Evolutionary conservation across 768 basidiomycete genomes (phyloP), one percentile per base, ranked within the genome.

Genomic region (Mycena filopes): DNA sequence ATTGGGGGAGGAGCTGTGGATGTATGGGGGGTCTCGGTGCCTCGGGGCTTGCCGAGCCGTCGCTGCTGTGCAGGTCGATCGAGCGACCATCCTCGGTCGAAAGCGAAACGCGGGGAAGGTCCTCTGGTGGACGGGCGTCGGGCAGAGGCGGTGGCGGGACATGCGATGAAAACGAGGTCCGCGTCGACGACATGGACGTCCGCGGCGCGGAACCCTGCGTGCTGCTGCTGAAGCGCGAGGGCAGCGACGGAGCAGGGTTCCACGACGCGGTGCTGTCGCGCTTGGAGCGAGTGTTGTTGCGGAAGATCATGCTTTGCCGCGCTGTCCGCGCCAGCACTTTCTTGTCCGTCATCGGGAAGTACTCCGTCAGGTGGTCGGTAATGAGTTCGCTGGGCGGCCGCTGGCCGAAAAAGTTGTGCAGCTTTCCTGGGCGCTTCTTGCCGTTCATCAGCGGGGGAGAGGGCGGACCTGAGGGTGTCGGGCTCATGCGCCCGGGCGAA

Each of bases 381-480:
- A 99, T 99, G 67, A 99, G 88, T 77, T 99, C 98, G 79, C 93
- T 95, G 0, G 98, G 96, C 0, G 98, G 98, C 42, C 98, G 92
- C 73, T 98, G 98, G 18, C 97, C 98, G 71, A 98, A 97, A 83
- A 99, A 99, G 82, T 95, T 96, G 77, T 93, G 93, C 49, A 96
- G 76, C 73, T 94, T 96, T 23, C 87, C 86, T 4, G 89, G 86
- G 11, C 83, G 80, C 70, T 86, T 86, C 46, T 78, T 79, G 40
- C 75, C 78, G 63, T 72, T 75, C n/a, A 78, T 71, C 43, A 60
- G 28, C 18, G 65, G 65, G 23, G 65, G 65, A 8, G 59, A 50
- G 15, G 65, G 65, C 47, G 79, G 78, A 67, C 62, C 80, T n/a
- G 74, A 64, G 29, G 65, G 74, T 25, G 70, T 68, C 28, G 76